These are phyloP conservation scores for Kwoniella mangroviensis DNA, from an alignment of 768 basidiomycete species.

Conservation along the genomic window DNA sequence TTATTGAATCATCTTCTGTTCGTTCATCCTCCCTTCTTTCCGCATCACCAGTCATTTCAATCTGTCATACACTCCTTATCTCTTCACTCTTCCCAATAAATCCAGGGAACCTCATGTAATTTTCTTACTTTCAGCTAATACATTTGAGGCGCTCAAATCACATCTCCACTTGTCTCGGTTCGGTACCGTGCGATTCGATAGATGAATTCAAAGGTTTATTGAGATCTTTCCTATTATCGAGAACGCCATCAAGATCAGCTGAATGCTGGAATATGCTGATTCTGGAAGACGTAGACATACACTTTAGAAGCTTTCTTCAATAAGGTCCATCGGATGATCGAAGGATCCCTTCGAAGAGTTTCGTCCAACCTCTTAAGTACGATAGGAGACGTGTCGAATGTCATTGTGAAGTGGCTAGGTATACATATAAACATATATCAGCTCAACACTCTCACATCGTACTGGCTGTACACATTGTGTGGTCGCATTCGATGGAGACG, in stretches of 20 bases:
- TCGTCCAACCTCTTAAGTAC: conserved; percentile 47
- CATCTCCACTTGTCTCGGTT: neutral
- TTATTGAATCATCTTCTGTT: neutral
- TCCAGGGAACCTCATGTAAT: no score
- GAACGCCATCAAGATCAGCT: neutral
- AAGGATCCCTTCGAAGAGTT: conserved; percentile 50
- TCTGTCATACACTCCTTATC: no score
- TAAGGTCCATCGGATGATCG: conserved; percentile 49
- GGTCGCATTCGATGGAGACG: no score
- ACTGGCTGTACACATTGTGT: no score
- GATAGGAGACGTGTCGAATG: conserved; percentile 54
- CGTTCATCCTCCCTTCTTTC: no score
- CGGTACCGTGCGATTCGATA: conserved; percentile 18
- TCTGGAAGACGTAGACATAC: conserved; percentile 32
- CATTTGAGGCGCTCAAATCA: no score
- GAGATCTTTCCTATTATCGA: conserved; percentile 19
- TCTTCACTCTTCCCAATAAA: no score
- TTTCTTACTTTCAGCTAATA: neutral
- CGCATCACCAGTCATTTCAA: no score
- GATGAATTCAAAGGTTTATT: conserved; percentile 23
- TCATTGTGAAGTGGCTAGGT: conserved; percentile 53
- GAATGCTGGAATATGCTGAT: neutral
- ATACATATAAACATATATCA: neutral
- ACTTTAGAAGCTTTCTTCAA: conserved; percentile 51
- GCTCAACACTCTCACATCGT: no score